Evolutionary conservation across 2,329 filamentous ascomycete species (phyloP).

Genomic region (Talaromyces piceae): DNA sequence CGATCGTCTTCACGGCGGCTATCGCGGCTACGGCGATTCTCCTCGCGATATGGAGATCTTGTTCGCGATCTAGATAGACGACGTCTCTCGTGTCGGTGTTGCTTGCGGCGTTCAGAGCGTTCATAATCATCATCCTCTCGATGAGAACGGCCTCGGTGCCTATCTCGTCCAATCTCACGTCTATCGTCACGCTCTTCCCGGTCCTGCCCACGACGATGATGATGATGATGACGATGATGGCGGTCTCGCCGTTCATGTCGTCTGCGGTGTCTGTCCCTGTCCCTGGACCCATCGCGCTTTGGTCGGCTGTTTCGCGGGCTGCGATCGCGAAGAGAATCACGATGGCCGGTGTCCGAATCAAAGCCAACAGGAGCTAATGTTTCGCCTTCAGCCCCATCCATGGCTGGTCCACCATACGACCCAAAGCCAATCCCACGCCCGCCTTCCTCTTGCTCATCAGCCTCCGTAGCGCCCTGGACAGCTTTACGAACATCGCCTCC

Average conservation of each 20-base stretch:
- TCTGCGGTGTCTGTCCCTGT: slow-evolving; percentile 47
- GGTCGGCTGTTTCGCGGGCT: slow-evolving; percentile 15
- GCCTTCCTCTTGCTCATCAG: slow-evolving; percentile 20
- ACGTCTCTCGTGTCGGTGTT: background rate
- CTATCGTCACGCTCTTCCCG: slow-evolving; percentile 13
- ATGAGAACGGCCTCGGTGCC: background rate
- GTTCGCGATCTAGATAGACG: slow-evolving; percentile 14
- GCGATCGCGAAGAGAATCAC: slow-evolving; percentile 22
- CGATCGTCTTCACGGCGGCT: slow-evolving; percentile 1
- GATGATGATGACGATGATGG: slow-evolving; percentile 23
- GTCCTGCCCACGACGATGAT: slow-evolving; percentile 22
- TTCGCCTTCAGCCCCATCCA: slow-evolving; percentile 21
- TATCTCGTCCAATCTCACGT: slow-evolving; percentile 1
- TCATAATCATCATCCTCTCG: background rate
- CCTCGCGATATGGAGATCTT: slow-evolving; percentile 20
- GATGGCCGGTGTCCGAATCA: slow-evolving; percentile 16
- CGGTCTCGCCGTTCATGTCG: slow-evolving; percentile 24
- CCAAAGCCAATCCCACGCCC: slow-evolving; percentile 28
- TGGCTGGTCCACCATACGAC: slow-evolving; percentile 26
- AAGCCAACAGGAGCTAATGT: slow-evolving; percentile 20
- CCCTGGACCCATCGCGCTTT: slow-evolving; percentile 21
- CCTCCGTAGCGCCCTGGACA: slow-evolving; percentile 35
- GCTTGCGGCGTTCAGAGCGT: slow-evolving; percentile 4
- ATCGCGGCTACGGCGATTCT: slow-evolving; percentile 21
- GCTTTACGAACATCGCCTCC: slow-evolving; percentile 51